These are phyloP conservation scores for Daldinia decipiens DNA, from an alignment of 495 filamentous ascomycete genomes.

Conservation along the genomic window DNA sequence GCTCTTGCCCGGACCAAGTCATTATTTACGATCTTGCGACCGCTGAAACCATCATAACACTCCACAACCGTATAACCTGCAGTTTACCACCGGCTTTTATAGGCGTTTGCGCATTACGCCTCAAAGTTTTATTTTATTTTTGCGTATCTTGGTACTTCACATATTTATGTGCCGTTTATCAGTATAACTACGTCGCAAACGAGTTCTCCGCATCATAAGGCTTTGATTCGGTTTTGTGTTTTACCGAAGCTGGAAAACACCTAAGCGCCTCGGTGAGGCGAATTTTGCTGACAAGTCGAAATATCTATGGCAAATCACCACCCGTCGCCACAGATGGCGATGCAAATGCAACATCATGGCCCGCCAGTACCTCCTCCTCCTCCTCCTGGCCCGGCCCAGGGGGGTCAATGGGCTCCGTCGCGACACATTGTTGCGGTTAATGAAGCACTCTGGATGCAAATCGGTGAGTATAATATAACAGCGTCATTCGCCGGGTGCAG, in stretches of 20 bases:
- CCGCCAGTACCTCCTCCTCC: slow-evolving; percentile 58
- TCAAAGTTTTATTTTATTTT: neutral
- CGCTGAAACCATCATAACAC: slow-evolving; percentile 7
- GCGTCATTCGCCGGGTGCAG: neutral
- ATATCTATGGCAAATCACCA: slow-evolving; percentile 64
- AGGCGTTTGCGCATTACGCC: slow-evolving; percentile 12
- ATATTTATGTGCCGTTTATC: slow-evolving; percentile 13
- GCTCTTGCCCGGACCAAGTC: slow-evolving; percentile 18
- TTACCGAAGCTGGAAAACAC: slow-evolving; percentile 11
- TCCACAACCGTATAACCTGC: neutral
- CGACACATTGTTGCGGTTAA: slow-evolving; percentile 68
- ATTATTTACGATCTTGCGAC: slow-evolving; percentile 33
- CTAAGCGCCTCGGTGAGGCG: slow-evolving; percentile 13
- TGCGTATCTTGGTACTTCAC: neutral
- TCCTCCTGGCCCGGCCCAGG: slow-evolving; percentile 48
- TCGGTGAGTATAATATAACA: slow-evolving; percentile 69
- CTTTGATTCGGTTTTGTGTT: slow-evolving; percentile 15
- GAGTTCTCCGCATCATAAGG: slow-evolving; percentile 17
- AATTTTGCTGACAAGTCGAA: slow-evolving; percentile 15
- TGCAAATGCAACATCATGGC: slow-evolving; percentile 67
- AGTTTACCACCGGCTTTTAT: neutral
- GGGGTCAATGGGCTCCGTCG: slow-evolving; percentile 49
- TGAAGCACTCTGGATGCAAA: slow-evolving; percentile 91
- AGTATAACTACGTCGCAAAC: slow-evolving; percentile 24
- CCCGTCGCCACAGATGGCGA: slow-evolving; percentile 64